These are phyloP conservation scores for Wickerhamiella cacticola DNA, from an alignment of 805 yeast genomes.

Conservation along the genomic window DNA sequence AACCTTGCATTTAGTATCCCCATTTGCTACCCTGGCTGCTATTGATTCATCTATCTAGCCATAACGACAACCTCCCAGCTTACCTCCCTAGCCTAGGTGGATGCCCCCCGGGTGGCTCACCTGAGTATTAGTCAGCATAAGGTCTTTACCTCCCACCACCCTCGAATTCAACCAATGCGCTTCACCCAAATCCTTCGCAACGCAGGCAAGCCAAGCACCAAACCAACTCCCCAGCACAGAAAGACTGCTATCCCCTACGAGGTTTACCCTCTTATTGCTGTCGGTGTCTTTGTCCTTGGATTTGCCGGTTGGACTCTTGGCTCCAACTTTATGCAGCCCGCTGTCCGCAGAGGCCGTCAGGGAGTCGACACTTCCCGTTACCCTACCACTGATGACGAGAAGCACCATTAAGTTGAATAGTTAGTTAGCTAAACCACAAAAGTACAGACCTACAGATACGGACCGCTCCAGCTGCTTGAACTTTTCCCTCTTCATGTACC, in stretches of 20 bases:
- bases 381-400: slow-evolving; percentile 15
- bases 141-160: neutral
- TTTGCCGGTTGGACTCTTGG: slow-evolving; percentile 20
- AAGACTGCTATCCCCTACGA: slow-evolving; percentile 18
- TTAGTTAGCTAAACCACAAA: neutral
- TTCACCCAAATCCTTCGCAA: slow-evolving; percentile 20
- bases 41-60: too few relatives aligned
- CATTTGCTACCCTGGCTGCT: too few relatives aligned
- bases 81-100: too few relatives aligned
- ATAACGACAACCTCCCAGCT: too few relatives aligned
- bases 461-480: too few relatives aligned
- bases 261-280: slow-evolving; percentile 21
- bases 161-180: slow-evolving; percentile 18
- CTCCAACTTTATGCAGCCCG: slow-evolving; percentile 19
- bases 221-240: slow-evolving; percentile 12
- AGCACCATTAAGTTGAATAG: slow-evolving; percentile 7
- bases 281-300: slow-evolving; percentile 18
- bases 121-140: neutral
- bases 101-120: too few relatives aligned
- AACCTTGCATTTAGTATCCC: too few relatives aligned
- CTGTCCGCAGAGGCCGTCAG: slow-evolving; percentile 23
- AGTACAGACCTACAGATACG: too few relatives aligned
- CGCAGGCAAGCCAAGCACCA: slow-evolving; percentile 13
- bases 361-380: slow-evolving; percentile 20
- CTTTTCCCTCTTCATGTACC: slow-evolving; percentile 56